Conservation (phyloP, 2,329 filamentous ascomycete genomes). For the Nemania sp. region DNA sequence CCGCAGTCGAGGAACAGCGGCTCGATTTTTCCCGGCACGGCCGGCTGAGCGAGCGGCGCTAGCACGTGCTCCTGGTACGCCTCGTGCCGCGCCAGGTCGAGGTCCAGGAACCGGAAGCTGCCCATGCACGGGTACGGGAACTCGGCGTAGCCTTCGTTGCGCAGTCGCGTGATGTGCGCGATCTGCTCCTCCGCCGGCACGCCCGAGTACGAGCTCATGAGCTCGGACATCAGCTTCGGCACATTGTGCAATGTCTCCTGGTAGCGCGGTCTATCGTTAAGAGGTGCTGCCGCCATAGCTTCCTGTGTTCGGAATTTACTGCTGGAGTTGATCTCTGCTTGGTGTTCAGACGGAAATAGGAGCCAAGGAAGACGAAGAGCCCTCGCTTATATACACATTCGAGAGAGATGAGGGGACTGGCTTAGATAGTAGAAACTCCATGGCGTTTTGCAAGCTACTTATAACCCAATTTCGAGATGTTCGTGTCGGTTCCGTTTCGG, state of each 20-base stretch:
- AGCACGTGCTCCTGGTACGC: slow-evolving; percentile 36
- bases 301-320: too few relatives aligned
- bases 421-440: too few relatives aligned
- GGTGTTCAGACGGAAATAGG: too few relatives aligned
- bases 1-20: slow-evolving; percentile 47
- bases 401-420: too few relatives aligned
- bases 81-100: slow-evolving; percentile 40
- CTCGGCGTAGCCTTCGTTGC: slow-evolving; percentile 30
- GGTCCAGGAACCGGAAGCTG: slow-evolving; percentile 47
- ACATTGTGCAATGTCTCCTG: slow-evolving; percentile 23
- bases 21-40: slow-evolving; percentile 28
- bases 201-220: slow-evolving; percentile 28
- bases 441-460: neutral
- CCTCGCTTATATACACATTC: too few relatives aligned
- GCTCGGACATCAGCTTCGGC: slow-evolving; percentile 27
- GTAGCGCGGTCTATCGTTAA: slow-evolving; percentile 1
- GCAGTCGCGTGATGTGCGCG: slow-evolving; percentile 30
- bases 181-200: slow-evolving; percentile 28
- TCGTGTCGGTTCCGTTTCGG: slow-evolving; percentile 16
- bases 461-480: neutral
- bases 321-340: too few relatives aligned
- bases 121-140: slow-evolving; percentile 49
- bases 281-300: too few relatives aligned
- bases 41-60: slow-evolving; percentile 38
- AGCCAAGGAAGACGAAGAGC: neutral